phyloP scores from a whole-genome alignment of 345 rosid species.

The Syzygium jambos region DNA sequence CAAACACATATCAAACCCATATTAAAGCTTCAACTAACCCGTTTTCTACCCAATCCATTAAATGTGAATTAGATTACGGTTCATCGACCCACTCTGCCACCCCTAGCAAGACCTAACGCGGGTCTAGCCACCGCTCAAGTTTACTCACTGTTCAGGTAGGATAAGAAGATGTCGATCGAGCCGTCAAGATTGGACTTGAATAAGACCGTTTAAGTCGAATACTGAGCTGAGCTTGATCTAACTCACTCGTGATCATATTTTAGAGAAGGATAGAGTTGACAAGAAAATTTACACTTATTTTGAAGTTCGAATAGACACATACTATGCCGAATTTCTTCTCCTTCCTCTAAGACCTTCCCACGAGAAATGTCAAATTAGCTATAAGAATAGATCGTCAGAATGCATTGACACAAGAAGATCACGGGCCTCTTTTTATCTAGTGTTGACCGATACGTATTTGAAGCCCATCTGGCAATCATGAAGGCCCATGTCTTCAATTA shows the following conservation, averaged over 20 bases:
- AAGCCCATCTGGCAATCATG: background rate
- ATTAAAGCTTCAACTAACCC: too few relatives aligned
- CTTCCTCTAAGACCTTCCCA: too few relatives aligned
- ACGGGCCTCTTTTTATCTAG: background rate
- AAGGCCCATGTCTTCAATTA: background rate
- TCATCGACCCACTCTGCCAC: too few relatives aligned
- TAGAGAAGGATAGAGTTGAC: background rate
- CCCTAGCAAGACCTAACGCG: too few relatives aligned
- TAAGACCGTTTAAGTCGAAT: background rate
- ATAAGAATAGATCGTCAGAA: background rate
- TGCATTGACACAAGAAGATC: background rate
- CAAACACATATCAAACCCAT: too few relatives aligned
- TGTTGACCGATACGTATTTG: background rate
- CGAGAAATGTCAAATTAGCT: background rate
- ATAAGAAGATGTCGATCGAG: too few relatives aligned
- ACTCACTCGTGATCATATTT: background rate
- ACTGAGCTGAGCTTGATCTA: background rate
- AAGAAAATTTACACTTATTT: background rate
- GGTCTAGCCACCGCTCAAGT: too few relatives aligned
- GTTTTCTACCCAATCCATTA: too few relatives aligned
- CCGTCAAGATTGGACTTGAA: background rate
- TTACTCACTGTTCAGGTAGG: too few relatives aligned
- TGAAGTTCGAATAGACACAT: background rate
- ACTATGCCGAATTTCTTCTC: too few relatives aligned
- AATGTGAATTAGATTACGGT: too few relatives aligned